Evolutionary conservation across 2,329 filamentous ascomycete species (phyloP), one percentile per base, ranked within the genome.

Genomic region (Colletotrichum magnum): DNA sequence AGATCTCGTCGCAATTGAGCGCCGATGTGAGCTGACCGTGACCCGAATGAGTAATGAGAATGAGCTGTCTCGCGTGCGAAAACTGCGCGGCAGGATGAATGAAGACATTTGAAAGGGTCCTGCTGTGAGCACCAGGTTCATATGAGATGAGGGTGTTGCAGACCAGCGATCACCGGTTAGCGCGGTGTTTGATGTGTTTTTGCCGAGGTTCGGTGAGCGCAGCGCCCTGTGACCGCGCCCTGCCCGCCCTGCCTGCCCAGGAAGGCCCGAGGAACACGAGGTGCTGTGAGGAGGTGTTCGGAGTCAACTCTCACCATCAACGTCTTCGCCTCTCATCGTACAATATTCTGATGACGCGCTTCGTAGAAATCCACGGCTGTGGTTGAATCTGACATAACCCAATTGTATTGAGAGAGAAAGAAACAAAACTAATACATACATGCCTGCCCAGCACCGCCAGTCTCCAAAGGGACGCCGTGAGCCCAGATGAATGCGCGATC

Each of bases 151-250:
- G 50, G 53, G 43, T 61, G 50, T 48, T 15, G 28, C 41, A 28
- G 28, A 61, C 45, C 50, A 65, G 57, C 52, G 56, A 52, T 57
- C 54, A 28, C n/a, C 26, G 51, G 16, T 47, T 36, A 43, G 43
- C 39, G 45, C 45, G 62, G 54, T 51, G 32, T 48, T 51, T 57
- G 67, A 53, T 48, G 47, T 68, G 3, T 36, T 32, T 70, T 70
- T 70, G 64, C 68, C 68, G 68, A 70, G 68, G 68, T 63, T 64
- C 68, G 51, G 47, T 63, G 56, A 54, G 6, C 13, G 18, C 48
- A 16, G n/a, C 50, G 62, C 61, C 62, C 56, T 60, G 67, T 61
- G 62, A 61, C 60, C 26, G 39, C 59, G 60, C 65, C 59, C 53
- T 53, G n/a, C 41, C n/a, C 16, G 45, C 18, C 45, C 21, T 21